Percentiles rank a stretch among this genome's conserved stretches.
Evolutionary conservation across 2,329 filamentous ascomycete genomes (phyloP).

Genomic region (Daldinia sp.): DNA sequence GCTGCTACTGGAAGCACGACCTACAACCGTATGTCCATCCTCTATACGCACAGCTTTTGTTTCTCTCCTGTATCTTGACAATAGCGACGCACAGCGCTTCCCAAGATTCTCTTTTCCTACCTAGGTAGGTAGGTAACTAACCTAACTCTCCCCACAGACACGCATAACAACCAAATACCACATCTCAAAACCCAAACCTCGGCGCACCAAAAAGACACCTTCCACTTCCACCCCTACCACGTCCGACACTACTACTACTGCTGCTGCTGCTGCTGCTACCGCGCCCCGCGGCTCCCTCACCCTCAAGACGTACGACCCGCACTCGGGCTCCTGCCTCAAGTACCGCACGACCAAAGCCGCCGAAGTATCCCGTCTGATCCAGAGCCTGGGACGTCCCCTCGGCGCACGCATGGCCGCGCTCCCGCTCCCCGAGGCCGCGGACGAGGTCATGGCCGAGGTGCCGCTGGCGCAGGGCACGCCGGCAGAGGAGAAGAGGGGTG

Average conservation of each 20-base stretch:
- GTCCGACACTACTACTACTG: conserved; percentile 44
- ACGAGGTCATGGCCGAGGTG: conserved; percentile 59
- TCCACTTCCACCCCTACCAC: conserved; percentile 47
- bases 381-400: conserved; percentile 75
- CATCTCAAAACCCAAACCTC: conserved; percentile 63
- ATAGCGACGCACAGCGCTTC: conserved; percentile 4
- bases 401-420: conserved; percentile 76
- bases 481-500: conserved; percentile 32
- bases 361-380: conserved; percentile 86
- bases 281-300: conserved; percentile 77
- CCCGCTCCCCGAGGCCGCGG: conserved; percentile 54
- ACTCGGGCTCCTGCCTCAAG: conserved; percentile 84
- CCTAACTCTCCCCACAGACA: conserved; percentile 66
- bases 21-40: conserved; percentile 76
- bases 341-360: conserved; percentile 92
- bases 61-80: background rate
- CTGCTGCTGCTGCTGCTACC: conserved; percentile 23
- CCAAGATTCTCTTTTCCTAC: no score
- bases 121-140: no score
- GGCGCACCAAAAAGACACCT: conserved; percentile 35
- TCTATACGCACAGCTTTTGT: background rate
- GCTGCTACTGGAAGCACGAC: conserved; percentile 86
- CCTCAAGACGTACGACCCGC: conserved; percentile 90
- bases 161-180: conserved; percentile 94
- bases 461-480: conserved; percentile 47